Percentiles rank a stretch among this genome's conserved stretches.
Conservation (phyloP, 495 filamentous ascomycete genomes). For the Talaromyces thailandensis region DNA sequence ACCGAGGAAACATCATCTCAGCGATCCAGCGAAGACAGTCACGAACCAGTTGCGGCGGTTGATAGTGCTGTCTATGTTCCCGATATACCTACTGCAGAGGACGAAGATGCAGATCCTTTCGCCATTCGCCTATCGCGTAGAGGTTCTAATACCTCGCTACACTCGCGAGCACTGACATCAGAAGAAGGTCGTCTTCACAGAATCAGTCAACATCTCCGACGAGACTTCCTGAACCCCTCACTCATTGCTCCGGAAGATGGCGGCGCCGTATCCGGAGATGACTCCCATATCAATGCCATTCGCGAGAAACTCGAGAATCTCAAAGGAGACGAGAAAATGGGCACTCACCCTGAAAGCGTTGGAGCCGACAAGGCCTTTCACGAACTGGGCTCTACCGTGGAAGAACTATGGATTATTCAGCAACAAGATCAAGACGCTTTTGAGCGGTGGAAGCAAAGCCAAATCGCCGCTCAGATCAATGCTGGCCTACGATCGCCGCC, state of each 20-base stretch:
- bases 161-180: slow-evolving; percentile 66
- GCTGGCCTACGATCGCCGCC: slow-evolving; percentile 20
- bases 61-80: slow-evolving; percentile 24
- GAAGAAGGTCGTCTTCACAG: slow-evolving; percentile 89
- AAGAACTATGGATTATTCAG: slow-evolving; percentile 41
- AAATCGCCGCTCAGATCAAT: slow-evolving; percentile 58
- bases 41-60: slow-evolving; percentile 26
- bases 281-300: slow-evolving; percentile 49
- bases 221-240: slow-evolving; percentile 49
- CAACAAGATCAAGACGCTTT: slow-evolving; percentile 52
- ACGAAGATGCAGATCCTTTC: slow-evolving; percentile 41
- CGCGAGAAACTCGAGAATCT: slow-evolving; percentile 55
- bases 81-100: slow-evolving; percentile 30
- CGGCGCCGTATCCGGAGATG: slow-evolving; percentile 33
- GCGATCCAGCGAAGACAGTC: slow-evolving; percentile 28
- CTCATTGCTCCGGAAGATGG: slow-evolving; percentile 27
- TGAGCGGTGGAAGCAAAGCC: slow-evolving; percentile 55
- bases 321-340: slow-evolving; percentile 47
- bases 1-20: slow-evolving; percentile 9
- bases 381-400: slow-evolving; percentile 46
- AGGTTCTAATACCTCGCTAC: slow-evolving; percentile 70
- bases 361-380: slow-evolving; percentile 52
- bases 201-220: slow-evolving; percentile 70
- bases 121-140: slow-evolving; percentile 50
- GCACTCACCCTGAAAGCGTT: slow-evolving; percentile 41